Conservation (phyloP, 768 basidiomycete species). For the Trametes villosa region DNA sequence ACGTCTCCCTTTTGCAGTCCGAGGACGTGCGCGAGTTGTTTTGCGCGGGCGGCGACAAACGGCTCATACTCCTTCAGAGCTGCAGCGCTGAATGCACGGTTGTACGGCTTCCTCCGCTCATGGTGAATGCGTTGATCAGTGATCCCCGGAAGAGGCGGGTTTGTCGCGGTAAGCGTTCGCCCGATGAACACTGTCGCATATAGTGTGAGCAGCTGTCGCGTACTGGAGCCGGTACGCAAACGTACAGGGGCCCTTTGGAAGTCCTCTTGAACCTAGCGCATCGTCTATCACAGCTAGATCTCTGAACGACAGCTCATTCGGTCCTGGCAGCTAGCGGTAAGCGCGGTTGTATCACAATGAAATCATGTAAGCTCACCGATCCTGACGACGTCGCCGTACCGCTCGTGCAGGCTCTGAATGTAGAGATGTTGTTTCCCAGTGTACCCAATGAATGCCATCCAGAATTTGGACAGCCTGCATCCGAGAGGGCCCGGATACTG, state of each 20-base stretch:
- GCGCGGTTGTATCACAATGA: not conserved
- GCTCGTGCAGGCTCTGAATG: conserved; percentile 38
- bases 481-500: conserved; percentile 41
- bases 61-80: conserved; percentile 53
- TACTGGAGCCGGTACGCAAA: conserved; percentile 14
- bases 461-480: conserved; percentile 35
- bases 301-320: conserved; percentile 23
- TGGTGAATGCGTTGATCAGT: conserved; percentile 42
- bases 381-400: conserved; percentile 43
- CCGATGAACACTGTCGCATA: not conserved
- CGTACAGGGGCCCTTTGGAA: conserved; percentile 48
- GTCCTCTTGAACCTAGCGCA: conserved; percentile 31
- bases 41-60: conserved; percentile 40
- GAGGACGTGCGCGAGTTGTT: conserved; percentile 47
- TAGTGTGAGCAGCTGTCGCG: not conserved
- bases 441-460: conserved; percentile 26
- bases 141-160: conserved; percentile 8
- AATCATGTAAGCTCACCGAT: too few species aligned
- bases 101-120: conserved; percentile 52
- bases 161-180: not conserved
- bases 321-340: conserved; percentile 4
- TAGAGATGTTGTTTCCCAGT: conserved; percentile 37
- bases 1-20: conserved; percentile 24
- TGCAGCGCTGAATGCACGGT: conserved; percentile 48
- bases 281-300: conserved; percentile 2